Evolutionary conservation across 805 yeast species (phyloP).

Genomic region (Metschnikowia reukaufii): DNA sequence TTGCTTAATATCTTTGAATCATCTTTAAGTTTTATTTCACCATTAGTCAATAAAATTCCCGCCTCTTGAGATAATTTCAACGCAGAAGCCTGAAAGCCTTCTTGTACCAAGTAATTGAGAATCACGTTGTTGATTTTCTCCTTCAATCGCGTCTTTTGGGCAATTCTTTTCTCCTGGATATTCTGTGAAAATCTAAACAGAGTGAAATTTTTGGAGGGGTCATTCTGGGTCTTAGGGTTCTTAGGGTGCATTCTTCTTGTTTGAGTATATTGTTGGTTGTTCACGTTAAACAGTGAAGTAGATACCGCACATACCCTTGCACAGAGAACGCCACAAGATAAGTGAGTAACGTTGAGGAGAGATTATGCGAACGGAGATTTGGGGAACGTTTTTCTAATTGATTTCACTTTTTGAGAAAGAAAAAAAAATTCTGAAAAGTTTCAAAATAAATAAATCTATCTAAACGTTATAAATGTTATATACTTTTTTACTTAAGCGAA

Average conservation of each 20-base stretch:
- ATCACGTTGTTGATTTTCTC: slow-evolving; percentile 52
- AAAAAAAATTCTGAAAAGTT: no score
- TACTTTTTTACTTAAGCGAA: background rate
- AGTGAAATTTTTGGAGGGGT: background rate
- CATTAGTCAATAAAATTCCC: slow-evolving; percentile 26
- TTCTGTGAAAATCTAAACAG: slow-evolving; percentile 14
- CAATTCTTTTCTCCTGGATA: slow-evolving; percentile 8
- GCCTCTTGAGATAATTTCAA: slow-evolving; percentile 59
- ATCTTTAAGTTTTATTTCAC: background rate
- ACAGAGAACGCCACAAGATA: background rate
- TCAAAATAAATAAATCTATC: no score
- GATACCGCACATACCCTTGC: background rate
- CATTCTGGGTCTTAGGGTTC: background rate
- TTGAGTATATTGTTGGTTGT: no score
- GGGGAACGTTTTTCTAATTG: no score
- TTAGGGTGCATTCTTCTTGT: slow-evolving; percentile 1
- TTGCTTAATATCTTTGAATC: background rate
- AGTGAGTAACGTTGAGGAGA: no score
- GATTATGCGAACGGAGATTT: no score
- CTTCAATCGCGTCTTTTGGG: slow-evolving; percentile 23
- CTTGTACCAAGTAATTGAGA: slow-evolving; percentile 71
- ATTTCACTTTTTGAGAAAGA: no score
- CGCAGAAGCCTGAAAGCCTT: slow-evolving; percentile 75
- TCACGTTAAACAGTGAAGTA: background rate
- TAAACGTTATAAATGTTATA: no score